Conservation (phyloP, 495 filamentous ascomycete genomes). For the Lophiostoma macrostomum region DNA sequence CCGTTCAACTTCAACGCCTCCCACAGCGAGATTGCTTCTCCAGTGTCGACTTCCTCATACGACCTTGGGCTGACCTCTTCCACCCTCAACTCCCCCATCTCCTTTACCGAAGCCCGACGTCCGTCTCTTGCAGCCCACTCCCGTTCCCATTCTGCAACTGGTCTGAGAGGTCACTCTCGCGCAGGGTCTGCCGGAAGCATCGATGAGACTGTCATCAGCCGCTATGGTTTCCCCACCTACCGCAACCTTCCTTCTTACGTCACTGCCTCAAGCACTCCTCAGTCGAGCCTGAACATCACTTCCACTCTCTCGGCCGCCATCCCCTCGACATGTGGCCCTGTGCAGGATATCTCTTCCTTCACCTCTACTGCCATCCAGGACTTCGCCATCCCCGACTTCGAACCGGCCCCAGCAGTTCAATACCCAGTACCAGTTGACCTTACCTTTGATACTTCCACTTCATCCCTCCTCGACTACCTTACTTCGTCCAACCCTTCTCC, state of each 20-base stretch:
- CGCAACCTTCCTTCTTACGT: slow-evolving; percentile 71
- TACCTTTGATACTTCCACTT: slow-evolving; percentile 51
- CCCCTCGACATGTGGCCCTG: slow-evolving; percentile 18
- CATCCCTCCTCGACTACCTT: slow-evolving; percentile 73
- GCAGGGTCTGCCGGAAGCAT: slow-evolving; percentile 60
- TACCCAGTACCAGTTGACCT: slow-evolving; percentile 41
- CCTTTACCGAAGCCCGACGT: slow-evolving; percentile 54
- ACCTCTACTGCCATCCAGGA: slow-evolving; percentile 15
- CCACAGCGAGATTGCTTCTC: slow-evolving; percentile 54
- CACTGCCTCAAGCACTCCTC: slow-evolving; percentile 33
- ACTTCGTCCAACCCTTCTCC: slow-evolving; percentile 76
- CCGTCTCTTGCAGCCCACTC: slow-evolving; percentile 39
- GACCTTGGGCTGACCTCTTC: slow-evolving; percentile 42
- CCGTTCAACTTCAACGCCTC: slow-evolving; percentile 51
- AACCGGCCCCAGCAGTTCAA: slow-evolving; percentile 41
- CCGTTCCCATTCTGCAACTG: slow-evolving; percentile 62
- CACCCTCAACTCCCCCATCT: slow-evolving; percentile 65
- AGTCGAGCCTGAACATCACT: slow-evolving; percentile 25
- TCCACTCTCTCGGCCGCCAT: slow-evolving; percentile 26
- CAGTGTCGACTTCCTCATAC: slow-evolving; percentile 47
- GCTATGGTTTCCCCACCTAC: slow-evolving; percentile 77
- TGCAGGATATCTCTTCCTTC: slow-evolving; percentile 23
- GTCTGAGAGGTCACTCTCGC: slow-evolving; percentile 40
- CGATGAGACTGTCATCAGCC: slow-evolving; percentile 62
- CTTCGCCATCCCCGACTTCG: slow-evolving; percentile 47